Conservation (phyloP, 257 asterid genomes). For the Coffea eugenioides region DNA sequence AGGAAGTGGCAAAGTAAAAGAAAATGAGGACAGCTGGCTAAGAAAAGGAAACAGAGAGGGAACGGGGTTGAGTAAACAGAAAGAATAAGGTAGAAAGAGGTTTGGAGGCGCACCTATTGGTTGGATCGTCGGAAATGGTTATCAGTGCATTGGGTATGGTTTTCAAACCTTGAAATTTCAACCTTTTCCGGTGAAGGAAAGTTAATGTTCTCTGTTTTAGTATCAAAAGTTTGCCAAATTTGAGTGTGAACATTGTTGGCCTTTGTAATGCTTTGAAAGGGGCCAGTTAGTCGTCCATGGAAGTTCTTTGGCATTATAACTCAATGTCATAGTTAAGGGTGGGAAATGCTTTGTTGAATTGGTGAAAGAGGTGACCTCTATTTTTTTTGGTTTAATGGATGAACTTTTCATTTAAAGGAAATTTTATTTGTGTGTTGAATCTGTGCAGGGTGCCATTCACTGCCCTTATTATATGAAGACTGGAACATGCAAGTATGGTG, state of each 20-base stretch:
- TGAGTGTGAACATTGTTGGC: neutral
- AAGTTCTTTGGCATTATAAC: neutral
- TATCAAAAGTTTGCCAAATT: neutral
- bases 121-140: neutral
- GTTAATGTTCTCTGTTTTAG: neutral
- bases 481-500: conserved; percentile 83
- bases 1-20: neutral
- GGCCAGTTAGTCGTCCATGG: neutral
- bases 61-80: too few relatives aligned
- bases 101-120: neutral
- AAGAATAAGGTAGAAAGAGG: neutral
- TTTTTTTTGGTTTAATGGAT: neutral
- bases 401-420: too few relatives aligned
- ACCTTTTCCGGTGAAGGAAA: neutral
- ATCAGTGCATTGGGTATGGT: neutral
- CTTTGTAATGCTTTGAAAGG: neutral
- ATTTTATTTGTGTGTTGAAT: conserved; percentile 4
- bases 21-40: neutral
- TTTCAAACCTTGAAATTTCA: neutral
- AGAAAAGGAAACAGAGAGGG: neutral
- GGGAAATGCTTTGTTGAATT: neutral
- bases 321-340: neutral
- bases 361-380: neutral
- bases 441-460: conserved; percentile 70
- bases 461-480: conserved; percentile 98